A percentile compares a stretch with the other conserved stretches of the same genome.
Conservation (phyloP, 345 rosid genomes). For the Eucalyptus decipiens region DNA sequence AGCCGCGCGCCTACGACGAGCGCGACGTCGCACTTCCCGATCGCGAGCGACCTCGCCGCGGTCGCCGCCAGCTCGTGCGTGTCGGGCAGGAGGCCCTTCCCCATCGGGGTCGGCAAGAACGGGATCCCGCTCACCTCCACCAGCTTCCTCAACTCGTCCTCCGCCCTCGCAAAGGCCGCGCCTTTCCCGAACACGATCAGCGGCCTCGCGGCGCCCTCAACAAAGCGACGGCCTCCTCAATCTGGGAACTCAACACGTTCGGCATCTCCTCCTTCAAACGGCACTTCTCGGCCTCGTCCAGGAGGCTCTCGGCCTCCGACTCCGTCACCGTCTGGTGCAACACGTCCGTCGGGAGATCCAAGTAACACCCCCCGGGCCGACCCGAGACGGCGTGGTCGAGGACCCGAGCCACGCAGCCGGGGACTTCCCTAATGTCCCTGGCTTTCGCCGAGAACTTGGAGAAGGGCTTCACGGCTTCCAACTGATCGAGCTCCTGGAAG, state of each 20-base stretch:
- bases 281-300: slow-evolving; percentile 13
- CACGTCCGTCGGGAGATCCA: slow-evolving; percentile 87
- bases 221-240: slow-evolving; percentile 46
- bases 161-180: slow-evolving; percentile 79
- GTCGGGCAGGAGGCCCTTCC: slow-evolving; percentile 93
- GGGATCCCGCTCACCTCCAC: slow-evolving; percentile 79
- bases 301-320: slow-evolving; percentile 48
- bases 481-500: slow-evolving; percentile 92
- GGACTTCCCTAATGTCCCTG: slow-evolving; percentile 51
- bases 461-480: slow-evolving; percentile 75
- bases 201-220: slow-evolving; percentile 82
- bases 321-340: slow-evolving; percentile 65
- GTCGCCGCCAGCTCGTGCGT: slow-evolving; percentile 76
- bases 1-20: slow-evolving; percentile 91
- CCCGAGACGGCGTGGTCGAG: slow-evolving; percentile 52
- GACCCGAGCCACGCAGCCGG: slow-evolving; percentile 63
- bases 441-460: slow-evolving; percentile 65
- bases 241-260: slow-evolving; percentile 21
- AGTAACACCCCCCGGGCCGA: slow-evolving; percentile 87
- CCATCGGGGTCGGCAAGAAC: slow-evolving; percentile 95
- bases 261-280: neutral
- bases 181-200: slow-evolving; percentile 91
- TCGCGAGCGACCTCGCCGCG: slow-evolving; percentile 93
- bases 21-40: slow-evolving; percentile 92
- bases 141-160: slow-evolving; percentile 57